These are phyloP conservation scores for Ustilago lituana DNA, from an alignment of 1,284 basidiomycete genomes.

Conservation along the genomic window DNA sequence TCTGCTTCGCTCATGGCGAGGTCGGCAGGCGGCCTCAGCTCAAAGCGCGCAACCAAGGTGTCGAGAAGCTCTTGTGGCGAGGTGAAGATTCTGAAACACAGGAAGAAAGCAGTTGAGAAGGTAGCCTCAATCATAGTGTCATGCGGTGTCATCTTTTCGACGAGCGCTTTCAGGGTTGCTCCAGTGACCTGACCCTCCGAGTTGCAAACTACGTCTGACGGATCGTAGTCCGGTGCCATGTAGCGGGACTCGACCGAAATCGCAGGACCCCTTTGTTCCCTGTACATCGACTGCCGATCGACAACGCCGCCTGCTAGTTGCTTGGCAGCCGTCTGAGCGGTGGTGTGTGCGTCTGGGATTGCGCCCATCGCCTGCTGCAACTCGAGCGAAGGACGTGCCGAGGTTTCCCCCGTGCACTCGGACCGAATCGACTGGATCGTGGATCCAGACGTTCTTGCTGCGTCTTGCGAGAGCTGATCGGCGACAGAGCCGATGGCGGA, in stretches of 20 bases:
- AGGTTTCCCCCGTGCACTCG: constrained; percentile 51
- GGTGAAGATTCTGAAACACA: constrained; percentile 94
- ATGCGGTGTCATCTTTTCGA: constrained; percentile 96
- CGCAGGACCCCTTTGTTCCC: constrained; percentile 22
- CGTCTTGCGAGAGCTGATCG: constrained; percentile 37
- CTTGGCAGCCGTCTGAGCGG: constrained; percentile 36
- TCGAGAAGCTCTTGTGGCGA: constrained; percentile 80
- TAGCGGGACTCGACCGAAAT: constrained; percentile 42
- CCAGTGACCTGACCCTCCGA: constrained; percentile 88
- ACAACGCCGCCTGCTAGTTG: constrained; percentile 27
- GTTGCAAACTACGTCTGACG: constrained; percentile 88
- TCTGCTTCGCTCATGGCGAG: constrained; percentile 73
- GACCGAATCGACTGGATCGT: constrained; percentile 48
- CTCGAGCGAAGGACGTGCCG: constrained; percentile 56
- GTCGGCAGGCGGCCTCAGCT: constrained; percentile 71
- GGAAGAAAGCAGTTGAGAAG: constrained; percentile 88
- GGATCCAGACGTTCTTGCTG: constrained; percentile 40
- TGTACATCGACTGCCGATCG: constrained; percentile 41
- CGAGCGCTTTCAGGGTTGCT: constrained; percentile 84
- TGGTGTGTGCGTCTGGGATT: constrained; percentile 32
- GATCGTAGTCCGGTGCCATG: constrained; percentile 65
- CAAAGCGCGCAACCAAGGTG: constrained; percentile 81
- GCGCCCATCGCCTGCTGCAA: constrained; percentile 9
- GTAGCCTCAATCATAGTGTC: constrained; percentile 81
- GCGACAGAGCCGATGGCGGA: constrained; percentile 30